These are phyloP conservation scores for Suillus luteus DNA, from an alignment of 768 basidiomycete species.

Conservation along the genomic window DNA sequence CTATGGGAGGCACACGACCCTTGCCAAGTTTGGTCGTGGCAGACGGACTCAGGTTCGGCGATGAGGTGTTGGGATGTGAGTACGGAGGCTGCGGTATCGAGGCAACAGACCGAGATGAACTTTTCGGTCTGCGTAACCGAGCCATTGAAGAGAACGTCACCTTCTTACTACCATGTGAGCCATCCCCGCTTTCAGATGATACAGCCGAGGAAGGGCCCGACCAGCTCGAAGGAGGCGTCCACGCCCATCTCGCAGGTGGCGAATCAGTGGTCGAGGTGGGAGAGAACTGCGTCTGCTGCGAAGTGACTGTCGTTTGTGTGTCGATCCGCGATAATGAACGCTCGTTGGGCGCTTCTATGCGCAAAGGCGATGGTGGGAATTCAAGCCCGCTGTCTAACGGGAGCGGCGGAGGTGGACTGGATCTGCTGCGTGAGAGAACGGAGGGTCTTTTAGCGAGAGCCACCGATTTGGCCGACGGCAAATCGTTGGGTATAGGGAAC, in stretches of 20 bases:
- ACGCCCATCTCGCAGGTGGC: slow-evolving; percentile 7
- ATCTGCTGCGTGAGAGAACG: neutral
- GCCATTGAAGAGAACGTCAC: neutral
- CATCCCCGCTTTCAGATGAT: slow-evolving; percentile 1
- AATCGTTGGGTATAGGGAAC: neutral
- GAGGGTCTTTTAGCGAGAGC: neutral
- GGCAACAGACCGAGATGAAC: neutral
- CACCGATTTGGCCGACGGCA: neutral
- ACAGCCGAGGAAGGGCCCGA: slow-evolving; percentile 20
- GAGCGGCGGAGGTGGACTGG: neutral
- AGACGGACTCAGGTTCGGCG: slow-evolving; percentile 9
- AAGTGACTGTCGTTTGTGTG: neutral
- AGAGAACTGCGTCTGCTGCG: neutral
- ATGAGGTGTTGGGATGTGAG: neutral
- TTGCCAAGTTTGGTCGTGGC: neutral
- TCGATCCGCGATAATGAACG: neutral
- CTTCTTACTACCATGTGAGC: neutral
- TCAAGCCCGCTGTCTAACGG: neutral
- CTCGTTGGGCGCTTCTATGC: neutral
- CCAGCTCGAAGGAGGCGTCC: slow-evolving; percentile 31
- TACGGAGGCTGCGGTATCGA: neutral
- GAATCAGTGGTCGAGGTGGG: neutral
- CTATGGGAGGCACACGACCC: neutral
- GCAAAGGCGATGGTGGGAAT: neutral
- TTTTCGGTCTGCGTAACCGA: slow-evolving; percentile 13